These are phyloP conservation scores for Biscogniauxia sp. DNA, from an alignment of 2,329 filamentous ascomycete genomes.

Conservation along the genomic window DNA sequence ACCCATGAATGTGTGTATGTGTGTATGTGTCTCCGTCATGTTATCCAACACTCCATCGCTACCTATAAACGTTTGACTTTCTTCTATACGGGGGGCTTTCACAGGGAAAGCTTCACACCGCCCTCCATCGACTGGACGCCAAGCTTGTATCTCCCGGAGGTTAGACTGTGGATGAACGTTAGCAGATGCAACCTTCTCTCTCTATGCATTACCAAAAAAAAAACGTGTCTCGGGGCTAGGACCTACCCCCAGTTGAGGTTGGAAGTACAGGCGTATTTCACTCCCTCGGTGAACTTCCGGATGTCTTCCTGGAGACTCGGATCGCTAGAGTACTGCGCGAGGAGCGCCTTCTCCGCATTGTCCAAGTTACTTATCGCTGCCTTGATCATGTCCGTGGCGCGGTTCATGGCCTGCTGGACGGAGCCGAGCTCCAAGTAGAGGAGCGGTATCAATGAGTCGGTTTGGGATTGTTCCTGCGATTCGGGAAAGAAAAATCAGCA, in stretches of 20 bases:
- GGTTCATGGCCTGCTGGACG: conserved; percentile 11
- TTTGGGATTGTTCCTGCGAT: conserved; percentile 13
- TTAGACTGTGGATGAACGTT: background rate
- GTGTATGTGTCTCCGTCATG: background rate
- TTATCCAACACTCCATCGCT: background rate
- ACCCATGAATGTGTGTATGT: too few species aligned
- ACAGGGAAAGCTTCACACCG: background rate
- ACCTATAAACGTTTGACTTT: background rate
- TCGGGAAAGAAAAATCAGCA: background rate
- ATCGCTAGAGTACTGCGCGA: conserved; percentile 4
- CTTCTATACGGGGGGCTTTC: background rate
- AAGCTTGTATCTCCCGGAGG: background rate
- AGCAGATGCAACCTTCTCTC: background rate
- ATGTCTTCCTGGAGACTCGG: conserved; percentile 7
- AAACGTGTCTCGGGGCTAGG: background rate
- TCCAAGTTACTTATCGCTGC: conserved; percentile 9
- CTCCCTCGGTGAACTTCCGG: conserved; percentile 11
- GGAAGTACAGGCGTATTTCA: conserved; percentile 14
- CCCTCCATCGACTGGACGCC: background rate
- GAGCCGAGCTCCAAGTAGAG: conserved; percentile 13
- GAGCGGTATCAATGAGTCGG: conserved; percentile 14
- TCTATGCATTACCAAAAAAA: background rate
- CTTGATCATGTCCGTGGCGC: conserved; percentile 3
- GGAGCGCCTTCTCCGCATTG: conserved; percentile 5
- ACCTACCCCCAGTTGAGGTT: conserved; percentile 19